Conservation (phyloP, 768 basidiomycete genomes). For the Amanita subjunquillea region DNA sequence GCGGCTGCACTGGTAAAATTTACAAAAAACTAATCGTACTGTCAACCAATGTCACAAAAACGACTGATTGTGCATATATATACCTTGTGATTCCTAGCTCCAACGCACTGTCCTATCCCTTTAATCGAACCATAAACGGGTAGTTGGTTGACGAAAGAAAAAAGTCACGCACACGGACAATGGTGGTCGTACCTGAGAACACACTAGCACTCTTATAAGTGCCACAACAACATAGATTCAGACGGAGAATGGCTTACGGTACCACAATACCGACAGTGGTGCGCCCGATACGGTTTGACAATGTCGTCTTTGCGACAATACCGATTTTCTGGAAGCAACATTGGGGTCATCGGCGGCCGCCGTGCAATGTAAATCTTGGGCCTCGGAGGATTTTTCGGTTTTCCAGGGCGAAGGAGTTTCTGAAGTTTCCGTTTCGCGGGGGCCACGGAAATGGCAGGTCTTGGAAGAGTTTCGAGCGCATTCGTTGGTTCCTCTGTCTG, state of each 20-base stretch:
- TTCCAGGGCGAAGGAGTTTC: not conserved
- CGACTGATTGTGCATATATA: not conserved
- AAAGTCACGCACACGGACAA: slow-evolving; percentile 60
- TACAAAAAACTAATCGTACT: slow-evolving; percentile 58
- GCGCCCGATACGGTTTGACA: slow-evolving; percentile 64
- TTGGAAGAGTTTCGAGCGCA: not conserved
- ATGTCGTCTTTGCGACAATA: slow-evolving; percentile 58
- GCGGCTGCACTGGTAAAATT: slow-evolving; percentile 63
- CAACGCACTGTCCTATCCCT: slow-evolving; percentile 95
- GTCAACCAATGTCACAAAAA: not conserved
- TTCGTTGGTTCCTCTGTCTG: not conserved
- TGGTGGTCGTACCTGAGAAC: slow-evolving; percentile 82
- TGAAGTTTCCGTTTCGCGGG: not conserved
- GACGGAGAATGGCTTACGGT: slow-evolving; percentile 32
- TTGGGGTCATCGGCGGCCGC: slow-evolving; percentile 24
- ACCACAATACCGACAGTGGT: slow-evolving; percentile 80
- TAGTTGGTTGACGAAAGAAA: not conserved
- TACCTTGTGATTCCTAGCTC: slow-evolving; percentile 86
- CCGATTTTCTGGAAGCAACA: slow-evolving; percentile 51
- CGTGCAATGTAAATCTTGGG: slow-evolving; percentile 17
- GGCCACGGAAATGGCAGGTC: not conserved
- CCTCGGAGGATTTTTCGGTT: not conserved
- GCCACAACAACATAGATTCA: slow-evolving; percentile 11
- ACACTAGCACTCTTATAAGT: slow-evolving; percentile 34
- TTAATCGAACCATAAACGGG: not conserved